A percentile compares a stretch with the other conserved stretches of the same genome.
Evolutionary conservation across 257 asterid species (phyloP).

Genomic region (Eucommia ulmoides): DNA sequence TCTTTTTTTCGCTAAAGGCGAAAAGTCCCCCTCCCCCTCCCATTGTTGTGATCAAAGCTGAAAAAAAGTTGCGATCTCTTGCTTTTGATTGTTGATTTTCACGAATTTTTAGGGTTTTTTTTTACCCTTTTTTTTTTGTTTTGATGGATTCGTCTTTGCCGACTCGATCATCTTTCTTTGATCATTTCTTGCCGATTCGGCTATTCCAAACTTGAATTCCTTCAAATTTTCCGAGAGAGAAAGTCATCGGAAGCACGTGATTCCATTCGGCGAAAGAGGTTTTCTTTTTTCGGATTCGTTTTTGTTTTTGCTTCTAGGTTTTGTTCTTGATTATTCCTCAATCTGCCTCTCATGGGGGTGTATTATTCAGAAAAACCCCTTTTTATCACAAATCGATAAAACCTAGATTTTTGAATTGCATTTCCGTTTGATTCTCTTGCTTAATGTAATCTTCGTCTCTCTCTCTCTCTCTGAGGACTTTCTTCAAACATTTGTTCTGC

Average conservation of each 20-base stretch:
- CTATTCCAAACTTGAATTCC: constrained; percentile 22
- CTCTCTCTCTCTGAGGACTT: constrained; percentile 26
- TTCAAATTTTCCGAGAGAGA: neutral
- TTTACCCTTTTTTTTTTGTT: constrained; percentile 15
- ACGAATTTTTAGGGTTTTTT: constrained; percentile 21
- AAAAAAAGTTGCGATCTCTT: constrained; percentile 12
- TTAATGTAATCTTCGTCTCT: constrained; percentile 10
- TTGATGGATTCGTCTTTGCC: constrained; percentile 22
- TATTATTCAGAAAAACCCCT: constrained; percentile 4
- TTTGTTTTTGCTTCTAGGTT: neutral
- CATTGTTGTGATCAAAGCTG: constrained; percentile 11
- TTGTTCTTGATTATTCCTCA: neutral
- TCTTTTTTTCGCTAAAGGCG: no score
- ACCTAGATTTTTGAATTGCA: neutral
- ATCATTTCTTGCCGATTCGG: constrained; percentile 41
- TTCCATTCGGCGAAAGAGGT: neutral
- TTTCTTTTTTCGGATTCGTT: neutral
- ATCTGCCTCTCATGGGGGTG: neutral
- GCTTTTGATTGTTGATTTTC: no score
- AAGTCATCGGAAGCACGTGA: neutral
- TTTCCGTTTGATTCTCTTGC: no score
- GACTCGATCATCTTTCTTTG: constrained; percentile 16
- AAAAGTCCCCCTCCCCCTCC: constrained; percentile 11
- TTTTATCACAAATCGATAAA: neutral
- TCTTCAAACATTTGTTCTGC: constrained; percentile 26